Evolutionary conservation across 2,329 filamentous ascomycete species (phyloP).

Genomic region (Pseudogymnoascus sp.): DNA sequence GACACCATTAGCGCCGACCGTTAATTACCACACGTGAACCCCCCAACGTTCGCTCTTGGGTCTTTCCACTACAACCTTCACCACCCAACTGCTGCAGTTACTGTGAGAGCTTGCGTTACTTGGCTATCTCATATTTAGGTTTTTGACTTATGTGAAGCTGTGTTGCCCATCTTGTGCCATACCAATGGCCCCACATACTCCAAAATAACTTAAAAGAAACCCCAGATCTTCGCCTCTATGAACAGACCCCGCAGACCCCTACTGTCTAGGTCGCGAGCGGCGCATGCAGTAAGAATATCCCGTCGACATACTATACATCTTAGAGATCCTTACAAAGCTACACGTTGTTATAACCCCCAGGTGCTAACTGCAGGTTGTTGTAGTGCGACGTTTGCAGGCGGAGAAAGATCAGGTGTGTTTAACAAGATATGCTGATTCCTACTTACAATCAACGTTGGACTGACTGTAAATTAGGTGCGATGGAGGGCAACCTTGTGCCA

Average conservation of each 20-base stretch:
- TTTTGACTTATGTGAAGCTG: neutral
- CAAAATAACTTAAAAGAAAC: neutral
- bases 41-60: neutral
- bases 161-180: neutral
- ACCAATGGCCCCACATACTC: neutral
- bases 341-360: neutral
- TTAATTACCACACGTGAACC: neutral
- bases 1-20: neutral
- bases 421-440: neutral
- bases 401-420: conserved; percentile 38
- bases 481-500: conserved; percentile 37
- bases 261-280: neutral
- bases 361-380: neutral
- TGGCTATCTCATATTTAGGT: neutral
- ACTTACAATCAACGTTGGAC: neutral
- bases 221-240: neutral
- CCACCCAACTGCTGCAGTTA: neutral
- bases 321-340: neutral
- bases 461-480: conserved; percentile 34
- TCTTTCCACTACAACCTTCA: neutral
- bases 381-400: conserved; percentile 41
- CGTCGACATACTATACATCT: neutral
- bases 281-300: neutral
- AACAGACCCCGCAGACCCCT: neutral
- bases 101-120: neutral